Evolutionary conservation across 2,329 filamentous ascomycete species (phyloP).

Genomic region (Aureobasidium lini): DNA sequence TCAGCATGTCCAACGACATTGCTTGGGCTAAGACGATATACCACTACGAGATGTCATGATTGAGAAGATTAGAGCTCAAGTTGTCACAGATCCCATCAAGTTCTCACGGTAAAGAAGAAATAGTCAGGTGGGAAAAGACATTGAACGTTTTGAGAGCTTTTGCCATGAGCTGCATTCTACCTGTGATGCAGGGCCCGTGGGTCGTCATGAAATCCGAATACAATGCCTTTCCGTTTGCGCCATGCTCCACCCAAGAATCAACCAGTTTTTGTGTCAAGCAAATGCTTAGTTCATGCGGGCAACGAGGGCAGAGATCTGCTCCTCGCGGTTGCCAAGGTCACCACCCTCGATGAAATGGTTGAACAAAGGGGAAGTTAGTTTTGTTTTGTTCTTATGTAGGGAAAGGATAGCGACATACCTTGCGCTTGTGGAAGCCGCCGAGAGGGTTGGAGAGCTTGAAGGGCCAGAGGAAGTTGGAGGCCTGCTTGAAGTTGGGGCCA

Average conservation of each 20-base stretch:
- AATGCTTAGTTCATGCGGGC: conserved; percentile 87
- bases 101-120: neutral
- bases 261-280: neutral
- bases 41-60: neutral
- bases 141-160: conserved; percentile 16
- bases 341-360: conserved; percentile 73
- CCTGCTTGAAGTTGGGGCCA: conserved; percentile 97
- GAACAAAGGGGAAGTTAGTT: no score
- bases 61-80: neutral
- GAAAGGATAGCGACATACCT: no score
- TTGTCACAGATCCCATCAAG: neutral
- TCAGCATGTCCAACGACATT: no score
- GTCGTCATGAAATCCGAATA: conserved; percentile 6
- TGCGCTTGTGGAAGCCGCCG: conserved; percentile 50
- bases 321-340: conserved; percentile 97
- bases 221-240: conserved; percentile 15
- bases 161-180: conserved; percentile 14
- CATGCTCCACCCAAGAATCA: conserved; percentile 9
- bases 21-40: neutral
- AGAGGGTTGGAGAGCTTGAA: conserved; percentile 99
- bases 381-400: no score
- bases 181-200: conserved; percentile 9
- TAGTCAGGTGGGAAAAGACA: conserved; percentile 10
- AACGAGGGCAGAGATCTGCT: conserved; percentile 93
- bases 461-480: conserved; percentile 98